Evolutionary conservation across 106 monocot genomes (phyloP), one percentile per base, ranked within the genome.

Genomic region (Gastrodia elata): DNA sequence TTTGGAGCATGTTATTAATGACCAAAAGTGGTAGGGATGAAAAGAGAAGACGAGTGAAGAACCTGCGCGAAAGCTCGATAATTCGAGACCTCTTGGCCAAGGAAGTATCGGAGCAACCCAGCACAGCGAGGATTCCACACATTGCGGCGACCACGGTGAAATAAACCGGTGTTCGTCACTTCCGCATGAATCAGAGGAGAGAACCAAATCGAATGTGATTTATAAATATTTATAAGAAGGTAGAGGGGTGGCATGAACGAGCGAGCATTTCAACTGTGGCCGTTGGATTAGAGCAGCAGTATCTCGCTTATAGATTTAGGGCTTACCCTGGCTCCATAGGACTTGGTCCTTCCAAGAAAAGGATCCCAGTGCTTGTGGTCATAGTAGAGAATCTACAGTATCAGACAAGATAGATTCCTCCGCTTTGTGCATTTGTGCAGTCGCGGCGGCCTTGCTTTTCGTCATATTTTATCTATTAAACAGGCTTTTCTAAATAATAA

Each of bases 11-110:
- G 22, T 61, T n/a, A n/a, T 61, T 61, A 28, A n/a, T n/a, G n/a
- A n/a, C n/a, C n/a, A n/a, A 30, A 26, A 69, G 39, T 0, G 37
- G 10, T n/a, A n/a, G n/a, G n/a, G n/a, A n/a, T n/a, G n/a, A 41
- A 41, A 1, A 25, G 11, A 39, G 18, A 40, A 13, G 40, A 69
- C 6, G 30, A 30, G 30, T 64, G 74, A 58, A 72, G 20, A 13
- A 96, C 96, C 96, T 92, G 57, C 96, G 89, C 22, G 96, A 96
- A 73, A 96, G 92, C 77, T 96, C 96, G 78, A 92, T 92, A 84
- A 96, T 84, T 43, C 96, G 87, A 34, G 92, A 82, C 61, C 96
- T 74, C 84, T 81, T 92, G 64, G 87, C 69, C 32, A 87, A 86
- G 16, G 89, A 87, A 58, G 74, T 79, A 70, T 92, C 96, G 71